phyloP scores from a whole-genome alignment of 192 early-diverging fungal genomes.

The Backusella psychrophila region DNA sequence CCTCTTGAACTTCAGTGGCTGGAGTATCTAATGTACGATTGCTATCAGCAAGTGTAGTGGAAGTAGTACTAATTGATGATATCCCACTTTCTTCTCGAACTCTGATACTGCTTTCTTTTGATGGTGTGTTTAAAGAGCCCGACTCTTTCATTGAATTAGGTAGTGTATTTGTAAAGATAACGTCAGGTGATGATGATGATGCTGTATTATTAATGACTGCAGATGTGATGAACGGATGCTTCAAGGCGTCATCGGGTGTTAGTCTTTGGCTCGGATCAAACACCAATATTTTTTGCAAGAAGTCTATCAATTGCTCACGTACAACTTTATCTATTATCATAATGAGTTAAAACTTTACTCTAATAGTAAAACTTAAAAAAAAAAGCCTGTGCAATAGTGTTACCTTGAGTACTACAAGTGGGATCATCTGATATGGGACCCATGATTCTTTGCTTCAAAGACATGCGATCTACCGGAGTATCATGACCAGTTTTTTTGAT shows the following conservation, averaged over 20 bases:
- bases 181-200: neutral
- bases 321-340: constrained; percentile 13
- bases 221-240: constrained; percentile 77
- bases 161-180: neutral
- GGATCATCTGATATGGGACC: neutral
- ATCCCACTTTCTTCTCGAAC: neutral
- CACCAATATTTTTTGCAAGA: constrained; percentile 67
- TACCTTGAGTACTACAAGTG: neutral
- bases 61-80: constrained; percentile 1
- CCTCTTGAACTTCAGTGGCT: neutral
- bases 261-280: constrained; percentile 75
- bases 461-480: neutral
- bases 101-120: neutral
- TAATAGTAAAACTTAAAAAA: neutral
- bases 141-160: neutral
- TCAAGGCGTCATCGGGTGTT: constrained; percentile 72
- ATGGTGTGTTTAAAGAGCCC: neutral
- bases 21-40: neutral
- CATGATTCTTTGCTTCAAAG: neutral
- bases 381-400: neutral
- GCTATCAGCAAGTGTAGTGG: neutral
- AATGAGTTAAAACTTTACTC: neutral
- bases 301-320: constrained; percentile 52
- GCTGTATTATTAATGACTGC: constrained; percentile 45
- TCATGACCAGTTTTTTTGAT: neutral